phyloP scores from a whole-genome alignment of 768 basidiomycete species.

The Termitomyces sp. region DNA sequence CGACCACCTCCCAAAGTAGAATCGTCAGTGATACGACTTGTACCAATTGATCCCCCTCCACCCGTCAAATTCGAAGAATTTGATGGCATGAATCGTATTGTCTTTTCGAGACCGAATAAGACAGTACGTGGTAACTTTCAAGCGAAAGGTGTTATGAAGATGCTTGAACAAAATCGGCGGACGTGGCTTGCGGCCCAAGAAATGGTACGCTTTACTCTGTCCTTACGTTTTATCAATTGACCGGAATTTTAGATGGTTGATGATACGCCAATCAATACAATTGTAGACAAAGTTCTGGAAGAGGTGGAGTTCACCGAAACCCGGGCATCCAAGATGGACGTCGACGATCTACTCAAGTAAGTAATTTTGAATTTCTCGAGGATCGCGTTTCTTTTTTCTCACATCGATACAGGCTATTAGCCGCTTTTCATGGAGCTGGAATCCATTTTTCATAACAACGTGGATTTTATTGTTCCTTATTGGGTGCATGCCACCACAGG shows the following conservation, averaged over 20 bases:
- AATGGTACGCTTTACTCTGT: constrained; percentile 33
- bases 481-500: background rate
- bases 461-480: background rate
- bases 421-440: constrained; percentile 70
- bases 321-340: constrained; percentile 89
- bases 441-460: constrained; percentile 58
- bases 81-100: constrained; percentile 87
- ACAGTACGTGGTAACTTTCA: constrained; percentile 84
- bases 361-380: constrained; percentile 18
- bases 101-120: constrained; percentile 90
- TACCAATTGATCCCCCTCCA: constrained; percentile 91
- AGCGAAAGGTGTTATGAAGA: constrained; percentile 91
- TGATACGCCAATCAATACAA: constrained; percentile 59
- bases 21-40: constrained; percentile 85
- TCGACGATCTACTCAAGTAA: constrained; percentile 87
- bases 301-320: constrained; percentile 71
- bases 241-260: constrained; percentile 46
- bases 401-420: constrained; percentile 45
- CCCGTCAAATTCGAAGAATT: constrained; percentile 96
- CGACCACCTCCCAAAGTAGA: constrained; percentile 94
- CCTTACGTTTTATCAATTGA: background rate
- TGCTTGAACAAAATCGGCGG: constrained; percentile 90
- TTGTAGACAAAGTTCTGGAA: constrained; percentile 67
- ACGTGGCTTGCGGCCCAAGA: constrained; percentile 87
- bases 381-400: background rate